Evolutionary conservation across 2,329 filamentous ascomycete genomes (phyloP), one percentile per base, ranked within the genome.

Genomic region (Lasiodiplodia sp.): DNA sequence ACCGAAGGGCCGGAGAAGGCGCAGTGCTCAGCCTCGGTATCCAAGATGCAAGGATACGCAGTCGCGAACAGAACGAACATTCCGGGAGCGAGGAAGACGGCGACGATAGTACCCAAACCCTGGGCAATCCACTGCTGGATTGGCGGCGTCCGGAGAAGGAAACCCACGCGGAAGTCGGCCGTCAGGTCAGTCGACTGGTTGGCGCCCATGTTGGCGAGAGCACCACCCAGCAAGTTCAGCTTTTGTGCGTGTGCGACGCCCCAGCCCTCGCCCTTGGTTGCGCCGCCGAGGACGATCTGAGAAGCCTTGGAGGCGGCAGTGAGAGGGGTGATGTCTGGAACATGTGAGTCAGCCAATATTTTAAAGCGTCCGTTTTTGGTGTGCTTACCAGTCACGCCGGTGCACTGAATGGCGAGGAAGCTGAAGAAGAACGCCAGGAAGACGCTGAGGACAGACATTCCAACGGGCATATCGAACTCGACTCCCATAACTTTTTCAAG

Each of bases 301-400:
- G 88, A 89, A 4, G 89, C 89, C 79, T 91, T 92, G 71, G 88
- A 85, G 0, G 88, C 88, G 3, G 89, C 88, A 3, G 89, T 91
- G 2, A 91, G 81, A 0, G 89, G 89, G 0, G 89, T 88, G 72
- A 86, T 86, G 72, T 89, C 87, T 18, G 44, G 44, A 21, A 47
- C n/a, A 3, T 47, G 7, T 10, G 18, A 47, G 8, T 47, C 18
- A 47, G 44, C 14, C 2, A 21, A 8, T 21, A 6, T n/a, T 21
- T 21, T 2, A 6, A 10, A 40, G 6, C 21, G 2, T 47, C 18
- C 18, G 18, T 8, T 7, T 21, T 47, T 21, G 18, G 18, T 84
- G 16, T 84, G 16, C 69, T 68, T 51, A 69, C 69, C 68, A 14
- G 76, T 87, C n/a, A 86, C 84, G 69, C 84, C 87, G 37, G 85